Evolutionary conservation across 306 rosid species (phyloP).

Genomic region (Sesbania bispinosa): DNA sequence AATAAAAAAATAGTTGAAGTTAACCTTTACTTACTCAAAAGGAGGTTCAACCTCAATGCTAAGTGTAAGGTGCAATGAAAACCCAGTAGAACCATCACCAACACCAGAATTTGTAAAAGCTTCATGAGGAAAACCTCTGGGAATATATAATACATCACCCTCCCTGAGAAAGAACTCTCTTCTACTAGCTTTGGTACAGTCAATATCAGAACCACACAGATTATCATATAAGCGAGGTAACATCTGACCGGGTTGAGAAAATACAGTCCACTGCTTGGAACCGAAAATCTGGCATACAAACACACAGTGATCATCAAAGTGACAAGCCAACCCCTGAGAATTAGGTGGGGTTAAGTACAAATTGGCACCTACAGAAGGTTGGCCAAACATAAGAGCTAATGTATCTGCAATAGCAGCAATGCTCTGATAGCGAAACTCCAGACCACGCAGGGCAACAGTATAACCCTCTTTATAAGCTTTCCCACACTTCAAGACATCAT

Average conservation of each 20-base stretch:
- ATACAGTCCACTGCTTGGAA: slow-evolving; percentile 68
- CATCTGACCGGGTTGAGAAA: slow-evolving; percentile 40
- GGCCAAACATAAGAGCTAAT: slow-evolving; percentile 73
- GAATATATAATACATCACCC: slow-evolving; percentile 81
- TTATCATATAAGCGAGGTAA: slow-evolving; percentile 76
- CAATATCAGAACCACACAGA: slow-evolving; percentile 44
- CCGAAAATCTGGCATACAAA: slow-evolving; percentile 85
- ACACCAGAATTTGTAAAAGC: slow-evolving; percentile 47
- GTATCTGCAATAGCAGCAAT: slow-evolving; percentile 67
- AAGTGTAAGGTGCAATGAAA: slow-evolving; percentile 76
- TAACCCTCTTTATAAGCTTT: slow-evolving; percentile 75
- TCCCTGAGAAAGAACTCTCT: slow-evolving; percentile 51
- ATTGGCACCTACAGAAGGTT: slow-evolving; percentile 88
- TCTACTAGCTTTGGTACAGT: slow-evolving; percentile 35
- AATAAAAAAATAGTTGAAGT: not conserved
- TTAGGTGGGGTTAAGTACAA: slow-evolving; percentile 88
- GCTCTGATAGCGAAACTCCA: slow-evolving; percentile 66
- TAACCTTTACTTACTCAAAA: slow-evolving; percentile 68
- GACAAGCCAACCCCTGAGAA: slow-evolving; percentile 83
- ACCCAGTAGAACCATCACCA: slow-evolving; percentile 45
- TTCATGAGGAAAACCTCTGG: slow-evolving; percentile 86
- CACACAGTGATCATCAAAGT: slow-evolving; percentile 85
- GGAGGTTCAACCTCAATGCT: slow-evolving; percentile 88
- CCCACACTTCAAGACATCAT: slow-evolving; percentile 48
- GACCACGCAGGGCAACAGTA: slow-evolving; percentile 78